Conservation (phyloP, 2,329 filamentous ascomycete genomes). For the Penicillium expansum region DNA sequence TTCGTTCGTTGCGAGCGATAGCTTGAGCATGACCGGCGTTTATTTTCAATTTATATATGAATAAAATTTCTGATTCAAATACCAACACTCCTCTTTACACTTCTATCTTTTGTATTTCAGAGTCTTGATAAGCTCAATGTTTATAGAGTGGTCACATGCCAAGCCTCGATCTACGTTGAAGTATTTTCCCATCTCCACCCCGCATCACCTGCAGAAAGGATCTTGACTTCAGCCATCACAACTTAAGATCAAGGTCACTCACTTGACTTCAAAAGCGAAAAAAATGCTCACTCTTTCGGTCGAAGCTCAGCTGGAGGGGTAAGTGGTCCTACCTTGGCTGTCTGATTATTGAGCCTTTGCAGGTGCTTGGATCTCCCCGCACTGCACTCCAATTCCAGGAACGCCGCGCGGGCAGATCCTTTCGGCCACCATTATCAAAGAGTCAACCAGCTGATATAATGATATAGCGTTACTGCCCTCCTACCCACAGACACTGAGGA, state of each 20-base stretch:
- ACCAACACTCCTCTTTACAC: neutral
- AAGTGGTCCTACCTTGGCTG: constrained; percentile 10
- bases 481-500: constrained; percentile 78
- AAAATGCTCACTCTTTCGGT: constrained; percentile 43
- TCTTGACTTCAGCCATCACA: constrained; percentile 8
- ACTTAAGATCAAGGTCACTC: constrained; percentile 3
- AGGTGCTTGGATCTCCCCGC: constrained; percentile 8
- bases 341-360: neutral
- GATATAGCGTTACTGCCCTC: constrained; percentile 77
- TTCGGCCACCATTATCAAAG: neutral
- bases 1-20: constrained; percentile 18
- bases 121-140: neutral
- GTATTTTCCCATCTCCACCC: constrained; percentile 24
- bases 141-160: constrained; percentile 19
- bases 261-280: neutral
- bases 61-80: constrained; percentile 15
- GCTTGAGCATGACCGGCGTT: constrained; percentile 31
- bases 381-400: constrained; percentile 4
- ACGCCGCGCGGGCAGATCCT: neutral
- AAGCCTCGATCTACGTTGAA: constrained; percentile 18
- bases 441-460: constrained; percentile 9
- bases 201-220: constrained; percentile 17
- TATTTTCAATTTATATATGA: constrained; percentile 13
- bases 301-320: constrained; percentile 40
- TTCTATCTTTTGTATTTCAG: neutral